Base-by-base conservation (phyloP, 2,329 filamentous ascomycete species). In the Pseudogymnoascus sp. region DNA sequence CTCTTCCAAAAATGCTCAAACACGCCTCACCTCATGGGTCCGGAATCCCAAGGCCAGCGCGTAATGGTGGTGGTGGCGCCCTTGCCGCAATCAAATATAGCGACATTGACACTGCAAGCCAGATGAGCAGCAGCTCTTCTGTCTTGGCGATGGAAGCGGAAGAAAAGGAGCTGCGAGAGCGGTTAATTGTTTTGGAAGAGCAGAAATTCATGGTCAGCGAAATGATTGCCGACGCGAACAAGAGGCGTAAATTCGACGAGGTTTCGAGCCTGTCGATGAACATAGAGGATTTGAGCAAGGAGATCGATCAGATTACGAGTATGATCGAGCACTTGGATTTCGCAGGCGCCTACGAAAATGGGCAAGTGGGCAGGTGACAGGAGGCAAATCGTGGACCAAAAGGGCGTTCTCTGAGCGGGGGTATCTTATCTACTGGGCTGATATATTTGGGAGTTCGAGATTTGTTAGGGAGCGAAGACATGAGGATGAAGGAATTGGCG, bases 171-270 rank as follows among this genome's bases (percentile, higher is more conserved):
- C 73, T 89, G 1, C 79, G 84, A 25, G 86, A 89, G 64, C 75
- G 82, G 8, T 70, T 90, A 9, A 89, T 89, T 38, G 81, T 90
- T 1, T 75, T 90, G 0, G 86, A 90, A 69, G 87, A 90, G 69
- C 87, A 90, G 69, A 85, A 84, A 67, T 90, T 89, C 71, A 80
- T 90, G 67, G 86, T 90, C 0, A 80, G 79, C 1, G 85, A 87
- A 67, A 89, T 89, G 86, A 81, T 89, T 25, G 82, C 80, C 0
- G 83, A 87, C 68, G 87, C 87, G 2, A 86, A 84, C 58, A 85
- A 82, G 67, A 79, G 83, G 62, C 78, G 87, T 33, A 83, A 83
- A 64, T 89, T 88, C 64, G 87, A 90, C 68, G 87, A 90, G 70
- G 84, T 89, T 2, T 79, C 79, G 25, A 84, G 82, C 28, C 72